These are phyloP conservation scores for Sarcomyxa edulis DNA, from an alignment of 768 basidiomycete species.

Conservation along the genomic window DNA sequence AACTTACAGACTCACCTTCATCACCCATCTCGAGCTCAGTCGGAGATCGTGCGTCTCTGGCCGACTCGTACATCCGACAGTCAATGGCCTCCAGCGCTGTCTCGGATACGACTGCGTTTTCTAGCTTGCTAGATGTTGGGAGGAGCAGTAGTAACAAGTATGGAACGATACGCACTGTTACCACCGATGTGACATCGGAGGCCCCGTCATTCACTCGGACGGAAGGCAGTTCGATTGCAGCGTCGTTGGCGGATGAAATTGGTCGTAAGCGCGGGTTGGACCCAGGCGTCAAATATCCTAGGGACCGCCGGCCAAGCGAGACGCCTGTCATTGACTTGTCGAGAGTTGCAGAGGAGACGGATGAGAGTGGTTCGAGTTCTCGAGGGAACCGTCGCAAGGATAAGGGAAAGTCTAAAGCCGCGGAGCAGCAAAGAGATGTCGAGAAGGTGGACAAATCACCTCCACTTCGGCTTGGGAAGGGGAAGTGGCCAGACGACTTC, in stretches of 20 bases:
- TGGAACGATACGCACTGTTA: constrained; percentile 77
- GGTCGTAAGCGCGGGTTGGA: constrained; percentile 25
- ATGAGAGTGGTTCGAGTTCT: constrained; percentile 47
- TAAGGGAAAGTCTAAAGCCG: constrained; percentile 2
- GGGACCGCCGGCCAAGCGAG: constrained; percentile 66
- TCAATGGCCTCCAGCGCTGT: constrained; percentile 59
- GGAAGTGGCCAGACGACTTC: constrained; percentile 83
- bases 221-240: constrained; percentile 55
- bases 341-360: constrained; percentile 69
- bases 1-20: constrained; percentile 8
- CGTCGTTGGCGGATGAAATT: constrained; percentile 30
- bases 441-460: constrained; percentile 23
- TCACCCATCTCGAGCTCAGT: constrained; percentile 17
- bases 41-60: constrained; percentile 24
- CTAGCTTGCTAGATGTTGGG: constrained; percentile 55
- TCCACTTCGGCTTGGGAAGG: constrained; percentile 62
- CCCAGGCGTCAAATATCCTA: constrained; percentile 19
- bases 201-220: constrained; percentile 57
- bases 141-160: constrained; percentile 45
- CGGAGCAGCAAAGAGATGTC: constrained; percentile 14
- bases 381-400: constrained; percentile 19
- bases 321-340: constrained; percentile 54
- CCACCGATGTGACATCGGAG: constrained; percentile 78
- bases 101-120: constrained; percentile 54
- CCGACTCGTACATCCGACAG: constrained; percentile 39